phyloP scores from a whole-genome alignment of 805 yeast genomes.

The Schwanniomyces pseudopolymorphus region DNA sequence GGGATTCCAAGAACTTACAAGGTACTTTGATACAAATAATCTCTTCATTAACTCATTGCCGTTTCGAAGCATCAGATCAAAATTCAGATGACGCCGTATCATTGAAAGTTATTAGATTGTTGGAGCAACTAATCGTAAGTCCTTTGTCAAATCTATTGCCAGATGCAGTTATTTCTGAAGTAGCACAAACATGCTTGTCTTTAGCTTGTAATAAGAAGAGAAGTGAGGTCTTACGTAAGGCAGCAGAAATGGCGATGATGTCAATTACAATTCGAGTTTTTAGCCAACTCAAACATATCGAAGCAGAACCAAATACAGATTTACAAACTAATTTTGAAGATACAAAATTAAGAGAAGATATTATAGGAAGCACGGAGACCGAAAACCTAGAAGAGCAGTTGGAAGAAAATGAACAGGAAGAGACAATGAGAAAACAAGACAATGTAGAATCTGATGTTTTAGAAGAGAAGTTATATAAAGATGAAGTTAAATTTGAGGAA shows the following conservation, averaged over 20 bases:
- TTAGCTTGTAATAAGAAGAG: conserved; percentile 91
- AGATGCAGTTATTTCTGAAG: conserved; percentile 83
- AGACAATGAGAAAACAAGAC: background rate
- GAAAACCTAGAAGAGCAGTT: conserved; percentile 1
- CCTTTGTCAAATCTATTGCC: conserved; percentile 64
- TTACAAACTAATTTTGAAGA: conserved; percentile 49
- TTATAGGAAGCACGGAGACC: conserved; percentile 49
- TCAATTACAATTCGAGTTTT: conserved; percentile 70
- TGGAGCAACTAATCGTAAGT: conserved; percentile 67
- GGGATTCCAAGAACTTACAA: conserved; percentile 52
- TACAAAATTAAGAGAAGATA: conserved; percentile 56
- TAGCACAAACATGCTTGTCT: conserved; percentile 85
- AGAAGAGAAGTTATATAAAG: background rate
- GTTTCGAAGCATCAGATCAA: conserved; percentile 94
- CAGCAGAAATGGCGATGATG: conserved; percentile 82
- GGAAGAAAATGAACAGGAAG: background rate
- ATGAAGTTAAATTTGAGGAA: conserved; percentile 19
- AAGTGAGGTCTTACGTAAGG: conserved; percentile 82
- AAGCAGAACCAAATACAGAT: conserved; percentile 43
- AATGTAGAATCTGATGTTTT: background rate
- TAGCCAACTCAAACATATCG: conserved; percentile 54
- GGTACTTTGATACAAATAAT: conserved; percentile 64
- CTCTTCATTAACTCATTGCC: conserved; percentile 83
- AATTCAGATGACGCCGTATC: conserved; percentile 88
- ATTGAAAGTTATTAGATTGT: conserved; percentile 72